Evolutionary conservation across 1,284 basidiomycete species (phyloP).

Genomic region (Pulveroboletus sp.): DNA sequence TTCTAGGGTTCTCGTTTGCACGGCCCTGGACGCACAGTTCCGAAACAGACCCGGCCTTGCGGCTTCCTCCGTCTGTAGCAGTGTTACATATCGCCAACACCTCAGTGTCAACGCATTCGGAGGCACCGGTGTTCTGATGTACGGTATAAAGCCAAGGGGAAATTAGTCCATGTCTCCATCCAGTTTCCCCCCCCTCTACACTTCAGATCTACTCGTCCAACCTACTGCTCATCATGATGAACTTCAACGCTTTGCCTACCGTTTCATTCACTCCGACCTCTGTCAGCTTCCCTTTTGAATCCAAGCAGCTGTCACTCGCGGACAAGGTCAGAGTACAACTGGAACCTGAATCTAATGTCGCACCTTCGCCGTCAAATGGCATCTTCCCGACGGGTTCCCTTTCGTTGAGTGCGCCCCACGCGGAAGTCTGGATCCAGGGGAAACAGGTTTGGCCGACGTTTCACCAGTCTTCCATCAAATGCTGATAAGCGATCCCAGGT

Average conservation of each 20-base stretch:
- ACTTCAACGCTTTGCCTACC: conserved; percentile 29
- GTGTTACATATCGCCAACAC: conserved; percentile 9
- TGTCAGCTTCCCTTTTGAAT: conserved; percentile 45
- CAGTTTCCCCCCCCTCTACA: not conserved
- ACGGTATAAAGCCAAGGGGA: conserved; percentile 25
- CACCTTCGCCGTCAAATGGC: conserved; percentile 37
- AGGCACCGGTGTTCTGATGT: conserved; percentile 7
- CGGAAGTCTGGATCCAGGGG: conserved; percentile 45
- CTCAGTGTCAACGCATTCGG: conserved; percentile 5
- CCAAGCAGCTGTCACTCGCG: conserved; percentile 41
- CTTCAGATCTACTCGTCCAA: not conserved
- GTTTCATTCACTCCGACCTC: conserved; percentile 40
- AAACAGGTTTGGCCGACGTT: conserved; percentile 37
- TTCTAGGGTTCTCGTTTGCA: conserved; percentile 23
- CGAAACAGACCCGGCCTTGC: conserved; percentile 15
- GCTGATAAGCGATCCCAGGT: conserved; percentile 34
- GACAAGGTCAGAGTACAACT: conserved; percentile 37
- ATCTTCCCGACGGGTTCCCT: conserved; percentile 42
- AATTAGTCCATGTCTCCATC: not conserved
- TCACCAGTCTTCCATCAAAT: not conserved
- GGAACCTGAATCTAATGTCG: conserved; percentile 32
- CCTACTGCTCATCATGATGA: conserved; percentile 19
- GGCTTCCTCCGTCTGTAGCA: conserved; percentile 14
- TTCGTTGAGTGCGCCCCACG: conserved; percentile 43
- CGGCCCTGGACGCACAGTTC: conserved; percentile 21